Evolutionary conservation across 352 stramenopile genomes (phyloP).

Genomic region (Hyaloperonospora arabidopsidis): DNA sequence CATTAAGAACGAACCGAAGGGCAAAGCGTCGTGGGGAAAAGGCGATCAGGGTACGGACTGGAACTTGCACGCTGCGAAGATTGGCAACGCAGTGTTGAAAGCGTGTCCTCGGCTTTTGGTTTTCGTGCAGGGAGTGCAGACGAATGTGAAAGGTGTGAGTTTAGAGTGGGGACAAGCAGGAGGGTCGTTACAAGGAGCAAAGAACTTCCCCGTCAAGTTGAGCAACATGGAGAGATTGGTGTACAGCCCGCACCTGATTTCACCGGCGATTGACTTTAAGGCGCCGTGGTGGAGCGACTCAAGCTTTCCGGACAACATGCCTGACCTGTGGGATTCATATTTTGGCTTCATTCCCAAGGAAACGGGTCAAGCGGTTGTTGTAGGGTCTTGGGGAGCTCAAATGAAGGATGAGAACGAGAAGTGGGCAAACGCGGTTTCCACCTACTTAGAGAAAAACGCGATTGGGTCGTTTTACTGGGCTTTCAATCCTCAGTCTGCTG

Average conservation of each 20-base stretch:
- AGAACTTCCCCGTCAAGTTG: slow-evolving; percentile 54
- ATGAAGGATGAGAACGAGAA: slow-evolving; percentile 53
- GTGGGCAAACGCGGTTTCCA: slow-evolving; percentile 41
- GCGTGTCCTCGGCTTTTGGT: slow-evolving; percentile 54
- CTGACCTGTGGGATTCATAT: slow-evolving; percentile 51
- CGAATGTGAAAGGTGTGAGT: slow-evolving; percentile 46
- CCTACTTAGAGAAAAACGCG: slow-evolving; percentile 43
- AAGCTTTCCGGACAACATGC: slow-evolving; percentile 61
- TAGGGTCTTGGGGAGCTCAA: slow-evolving; percentile 60
- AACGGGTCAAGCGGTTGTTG: slow-evolving; percentile 50
- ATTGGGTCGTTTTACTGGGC: slow-evolving; percentile 76
- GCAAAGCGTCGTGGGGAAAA: slow-evolving; percentile 55
- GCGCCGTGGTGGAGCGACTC: slow-evolving; percentile 52
- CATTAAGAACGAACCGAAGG: slow-evolving; percentile 76
- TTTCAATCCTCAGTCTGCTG: slow-evolving; percentile 66
- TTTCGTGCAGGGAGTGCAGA: slow-evolving; percentile 73
- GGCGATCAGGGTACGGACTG: slow-evolving; percentile 58
- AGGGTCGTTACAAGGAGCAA: slow-evolving; percentile 48
- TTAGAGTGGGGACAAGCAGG: slow-evolving; percentile 54
- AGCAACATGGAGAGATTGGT: slow-evolving; percentile 64
- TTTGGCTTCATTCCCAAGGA: slow-evolving; percentile 58
- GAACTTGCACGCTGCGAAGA: slow-evolving; percentile 47
- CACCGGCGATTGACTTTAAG: slow-evolving; percentile 54
- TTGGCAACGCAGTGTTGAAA: slow-evolving; percentile 60
- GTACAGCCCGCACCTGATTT: slow-evolving; percentile 63